Percentiles rank a stretch among this genome's conserved stretches.
Conservation (phyloP, 2,329 filamentous ascomycete genomes). For the Elsinoe necatrix region DNA sequence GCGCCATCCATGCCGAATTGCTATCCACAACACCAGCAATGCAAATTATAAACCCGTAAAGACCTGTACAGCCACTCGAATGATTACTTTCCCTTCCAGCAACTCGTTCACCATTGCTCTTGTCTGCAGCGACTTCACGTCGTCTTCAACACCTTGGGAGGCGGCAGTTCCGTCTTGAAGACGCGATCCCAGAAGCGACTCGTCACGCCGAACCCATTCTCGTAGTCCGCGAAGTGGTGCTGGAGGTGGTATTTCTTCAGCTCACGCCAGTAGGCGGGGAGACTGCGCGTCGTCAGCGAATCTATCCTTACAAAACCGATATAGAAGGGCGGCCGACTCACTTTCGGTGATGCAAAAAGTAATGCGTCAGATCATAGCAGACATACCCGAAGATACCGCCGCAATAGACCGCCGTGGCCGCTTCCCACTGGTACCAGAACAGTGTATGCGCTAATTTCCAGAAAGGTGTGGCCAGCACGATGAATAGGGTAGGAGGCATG, state of each 20-base stretch:
- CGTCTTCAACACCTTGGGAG: slow-evolving; percentile 44
- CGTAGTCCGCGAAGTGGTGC: slow-evolving; percentile 96
- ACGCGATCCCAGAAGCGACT: slow-evolving; percentile 91
- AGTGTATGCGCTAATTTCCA: slow-evolving; percentile 80
- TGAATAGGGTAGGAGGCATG: slow-evolving; percentile 87
- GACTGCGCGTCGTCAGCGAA: slow-evolving; percentile 33
- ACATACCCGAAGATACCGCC: slow-evolving; percentile 94
- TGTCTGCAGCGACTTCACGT: too few species aligned
- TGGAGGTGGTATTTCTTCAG: slow-evolving; percentile 97
- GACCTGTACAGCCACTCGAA: too few species aligned
- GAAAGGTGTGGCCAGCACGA: slow-evolving; percentile 76
- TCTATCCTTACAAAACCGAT: not conserved
- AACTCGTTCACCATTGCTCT: too few species aligned
- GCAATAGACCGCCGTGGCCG: slow-evolving; percentile 68
- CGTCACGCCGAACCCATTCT: slow-evolving; percentile 94
- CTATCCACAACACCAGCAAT: not conserved
- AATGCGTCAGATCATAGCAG: slow-evolving; percentile 95
- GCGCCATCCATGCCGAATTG: not conserved
- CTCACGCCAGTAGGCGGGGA: slow-evolving; percentile 80
- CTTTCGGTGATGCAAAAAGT: slow-evolving; percentile 95
- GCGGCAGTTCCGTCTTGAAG: slow-evolving; percentile 77
- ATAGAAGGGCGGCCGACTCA: slow-evolving; percentile 33
- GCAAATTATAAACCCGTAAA: too few species aligned
- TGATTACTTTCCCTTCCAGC: too few species aligned
- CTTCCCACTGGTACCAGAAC: slow-evolving; percentile 78